Evolutionary conservation across 2,329 filamentous ascomycete genomes (phyloP).

Genomic region (Chalaropsis ovoidea): DNA sequence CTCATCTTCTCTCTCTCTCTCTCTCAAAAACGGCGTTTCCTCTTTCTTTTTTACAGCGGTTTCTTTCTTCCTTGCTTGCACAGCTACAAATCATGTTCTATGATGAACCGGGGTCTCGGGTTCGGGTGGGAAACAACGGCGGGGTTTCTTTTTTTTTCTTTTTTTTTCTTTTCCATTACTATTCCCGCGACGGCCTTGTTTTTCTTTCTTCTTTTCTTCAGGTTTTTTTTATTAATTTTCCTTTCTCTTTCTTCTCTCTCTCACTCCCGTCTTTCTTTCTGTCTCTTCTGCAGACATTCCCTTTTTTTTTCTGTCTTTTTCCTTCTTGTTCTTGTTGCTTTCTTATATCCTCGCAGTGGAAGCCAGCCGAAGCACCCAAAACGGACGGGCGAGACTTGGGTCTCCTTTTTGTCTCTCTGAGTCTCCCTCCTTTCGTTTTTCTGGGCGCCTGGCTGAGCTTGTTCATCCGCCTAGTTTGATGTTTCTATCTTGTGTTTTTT

Average conservation of each 20-base stretch:
- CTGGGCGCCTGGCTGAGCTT: neutral
- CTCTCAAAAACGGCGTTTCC: constrained; percentile 11
- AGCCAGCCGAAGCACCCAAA: neutral
- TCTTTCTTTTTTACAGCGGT: constrained; percentile 5
- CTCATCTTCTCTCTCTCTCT: neutral
- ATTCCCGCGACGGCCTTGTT: neutral
- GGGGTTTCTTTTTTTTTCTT: neutral
- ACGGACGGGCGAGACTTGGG: neutral
- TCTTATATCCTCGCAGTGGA: constrained; percentile 6
- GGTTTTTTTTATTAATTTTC: neutral
- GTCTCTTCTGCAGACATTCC: neutral
- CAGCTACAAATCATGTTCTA: neutral
- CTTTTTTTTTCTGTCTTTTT: neutral
- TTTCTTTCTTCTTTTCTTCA: neutral
- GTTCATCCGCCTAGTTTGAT: neutral
- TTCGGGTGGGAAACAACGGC: neutral
- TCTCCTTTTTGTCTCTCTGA: too few relatives aligned
- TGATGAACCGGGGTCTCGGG: constrained; percentile 3
- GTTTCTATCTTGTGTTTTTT: neutral
- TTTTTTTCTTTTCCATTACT: neutral
- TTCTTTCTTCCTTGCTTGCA: constrained; percentile 12
- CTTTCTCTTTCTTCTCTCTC: neutral
- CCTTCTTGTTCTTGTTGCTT: constrained; percentile 1
- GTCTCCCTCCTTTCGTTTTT: neutral
- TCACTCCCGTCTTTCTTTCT: neutral